phyloP scores from a whole-genome alignment of 768 basidiomycete genomes.

The Dioszegia hungarica region DNA sequence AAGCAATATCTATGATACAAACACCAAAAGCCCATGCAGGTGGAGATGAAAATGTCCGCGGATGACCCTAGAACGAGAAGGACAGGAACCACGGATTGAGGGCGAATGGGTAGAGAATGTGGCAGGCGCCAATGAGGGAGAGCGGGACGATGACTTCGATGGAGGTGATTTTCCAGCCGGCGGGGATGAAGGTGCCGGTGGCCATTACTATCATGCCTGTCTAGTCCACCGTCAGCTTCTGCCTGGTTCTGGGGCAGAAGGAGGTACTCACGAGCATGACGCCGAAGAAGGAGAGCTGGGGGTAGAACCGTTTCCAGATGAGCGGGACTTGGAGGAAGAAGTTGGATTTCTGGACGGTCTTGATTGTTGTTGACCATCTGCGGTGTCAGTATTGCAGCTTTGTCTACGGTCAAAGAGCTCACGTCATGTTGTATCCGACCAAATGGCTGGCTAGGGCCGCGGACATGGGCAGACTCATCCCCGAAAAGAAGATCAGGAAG shows the following conservation, averaged over 20 bases:
- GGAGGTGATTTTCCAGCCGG: constrained; percentile 62
- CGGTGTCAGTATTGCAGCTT: neutral
- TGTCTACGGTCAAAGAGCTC: neutral
- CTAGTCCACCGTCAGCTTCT: neutral
- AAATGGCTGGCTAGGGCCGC: constrained; percentile 59
- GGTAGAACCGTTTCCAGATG: constrained; percentile 73
- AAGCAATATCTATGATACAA: neutral
- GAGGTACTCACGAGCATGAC: constrained; percentile 21
- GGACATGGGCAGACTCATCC: constrained; percentile 66
- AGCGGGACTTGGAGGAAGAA: constrained; percentile 86
- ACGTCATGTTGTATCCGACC: constrained; percentile 58
- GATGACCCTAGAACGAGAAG: constrained; percentile 21
- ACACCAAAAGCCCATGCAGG: neutral
- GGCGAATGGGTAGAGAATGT: constrained; percentile 61
- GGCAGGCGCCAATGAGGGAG: constrained; percentile 52
- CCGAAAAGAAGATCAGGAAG: constrained; percentile 59
- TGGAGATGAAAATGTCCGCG: neutral
- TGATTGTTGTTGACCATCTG: constrained; percentile 60
- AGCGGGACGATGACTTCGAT: constrained; percentile 77
- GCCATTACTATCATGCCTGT: constrained; percentile 59
- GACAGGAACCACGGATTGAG: constrained; percentile 58
- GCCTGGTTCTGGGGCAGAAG: neutral
- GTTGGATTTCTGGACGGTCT: constrained; percentile 81
- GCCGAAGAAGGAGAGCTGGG: constrained; percentile 55
- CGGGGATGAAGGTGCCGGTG: constrained; percentile 55